A percentile compares a stretch with the other conserved stretches of the same genome.
phyloP scores from a whole-genome alignment of 768 basidiomycete genomes.

The Termitomyces titanicus region DNA sequence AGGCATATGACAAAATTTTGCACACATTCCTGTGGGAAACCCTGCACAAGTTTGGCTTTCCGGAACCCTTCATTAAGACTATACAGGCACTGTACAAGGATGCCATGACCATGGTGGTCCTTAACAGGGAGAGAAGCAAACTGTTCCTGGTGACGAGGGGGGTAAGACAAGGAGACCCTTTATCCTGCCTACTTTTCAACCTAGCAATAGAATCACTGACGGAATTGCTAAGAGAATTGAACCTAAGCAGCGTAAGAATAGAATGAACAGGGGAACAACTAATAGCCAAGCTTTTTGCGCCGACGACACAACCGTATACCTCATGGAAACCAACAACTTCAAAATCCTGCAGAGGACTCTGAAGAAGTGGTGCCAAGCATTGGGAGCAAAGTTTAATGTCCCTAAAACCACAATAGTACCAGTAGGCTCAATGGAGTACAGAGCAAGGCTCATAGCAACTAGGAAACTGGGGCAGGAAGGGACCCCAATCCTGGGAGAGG shows the following conservation, averaged over 20 bases:
- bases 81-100: too few species aligned
- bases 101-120: conserved; percentile 1
- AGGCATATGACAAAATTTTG: too few species aligned
- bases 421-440: conserved; percentile 21
- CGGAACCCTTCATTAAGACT: conserved; percentile 11
- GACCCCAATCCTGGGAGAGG: conserved; percentile 11
- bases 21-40: too few species aligned
- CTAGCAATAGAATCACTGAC: too few species aligned
- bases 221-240: conserved; percentile 23
- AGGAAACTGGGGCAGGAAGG: too few species aligned
- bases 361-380: conserved; percentile 35
- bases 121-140: conserved; percentile 6
- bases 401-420: conserved; percentile 38
- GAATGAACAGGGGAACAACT: conserved; percentile 25
- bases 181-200: too few species aligned
- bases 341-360: conserved; percentile 25
- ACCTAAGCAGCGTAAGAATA: conserved; percentile 24
- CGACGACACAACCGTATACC: conserved; percentile 36
- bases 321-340: conserved; percentile 24
- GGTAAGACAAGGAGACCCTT: conserved; percentile 32
- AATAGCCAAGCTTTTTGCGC: conserved; percentile 29
- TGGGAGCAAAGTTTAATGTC: conserved; percentile 38
- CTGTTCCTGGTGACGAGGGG: conserved; percentile 6
- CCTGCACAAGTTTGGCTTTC: conserved; percentile 6
- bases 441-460: conserved; percentile 11